Percentiles rank a stretch among this genome's conserved stretches.
Evolutionary conservation across 148 eudicot species (phyloP).

Genomic region (Rhododendron williamsianum): DNA sequence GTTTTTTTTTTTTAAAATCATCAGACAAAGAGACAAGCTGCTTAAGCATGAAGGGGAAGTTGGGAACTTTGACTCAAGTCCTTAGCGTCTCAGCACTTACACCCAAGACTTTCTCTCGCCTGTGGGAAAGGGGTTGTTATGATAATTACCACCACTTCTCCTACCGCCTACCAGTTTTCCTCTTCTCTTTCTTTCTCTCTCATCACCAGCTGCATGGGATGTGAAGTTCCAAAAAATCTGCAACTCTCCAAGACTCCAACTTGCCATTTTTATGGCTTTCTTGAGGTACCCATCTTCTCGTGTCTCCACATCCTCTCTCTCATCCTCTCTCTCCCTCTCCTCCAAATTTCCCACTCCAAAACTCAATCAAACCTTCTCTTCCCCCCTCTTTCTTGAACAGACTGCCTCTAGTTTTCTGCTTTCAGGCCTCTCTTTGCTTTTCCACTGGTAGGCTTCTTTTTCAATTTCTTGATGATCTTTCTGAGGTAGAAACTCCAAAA

Average conservation of each 20-base stretch:
- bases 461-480: constrained; percentile 19
- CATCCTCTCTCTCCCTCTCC: constrained; percentile 9
- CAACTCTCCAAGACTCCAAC: constrained; percentile 10
- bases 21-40: neutral
- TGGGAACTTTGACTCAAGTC: neutral
- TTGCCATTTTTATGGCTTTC: constrained; percentile 21
- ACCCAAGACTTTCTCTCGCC: neutral
- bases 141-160: constrained; percentile 2
- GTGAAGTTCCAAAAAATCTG: constrained; percentile 14
- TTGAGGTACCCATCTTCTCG: constrained; percentile 18
- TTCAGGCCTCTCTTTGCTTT: neutral
- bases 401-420: neutral
- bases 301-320: neutral
- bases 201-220: constrained; percentile 17
- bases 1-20: too few relatives aligned
- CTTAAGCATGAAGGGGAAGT: neutral
- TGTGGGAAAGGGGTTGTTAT: neutral
- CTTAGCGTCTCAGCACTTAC: neutral
- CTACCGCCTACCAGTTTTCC: constrained; percentile 13
- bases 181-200: neutral
- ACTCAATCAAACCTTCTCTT: constrained; percentile 10
- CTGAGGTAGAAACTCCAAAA: constrained; percentile 11
- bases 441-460: neutral
- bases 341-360: constrained; percentile 6
- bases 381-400: neutral